phyloP scores from a whole-genome alignment of 148 eudicot species.

The Salicornia ramosissima region DNA sequence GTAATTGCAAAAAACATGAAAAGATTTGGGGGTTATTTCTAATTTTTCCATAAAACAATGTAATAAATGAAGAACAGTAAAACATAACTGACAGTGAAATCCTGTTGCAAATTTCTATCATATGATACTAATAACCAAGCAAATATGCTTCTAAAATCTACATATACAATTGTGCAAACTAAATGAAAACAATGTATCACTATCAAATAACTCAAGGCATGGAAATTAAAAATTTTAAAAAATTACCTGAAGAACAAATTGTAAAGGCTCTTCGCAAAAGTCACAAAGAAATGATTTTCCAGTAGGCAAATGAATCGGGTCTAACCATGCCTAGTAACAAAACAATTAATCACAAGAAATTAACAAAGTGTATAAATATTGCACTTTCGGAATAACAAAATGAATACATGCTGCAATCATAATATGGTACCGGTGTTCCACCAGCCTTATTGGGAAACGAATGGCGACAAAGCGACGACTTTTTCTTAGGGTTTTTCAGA shows the following conservation, averaged over 20 bases:
- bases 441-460: not conserved
- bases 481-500: not conserved
- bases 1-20: no score
- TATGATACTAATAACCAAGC: not conserved
- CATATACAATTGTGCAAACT: no score
- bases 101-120: not conserved
- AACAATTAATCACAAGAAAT: not conserved
- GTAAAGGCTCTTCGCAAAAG: no score
- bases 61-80: no score
- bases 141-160: no score
- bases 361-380: not conserved
- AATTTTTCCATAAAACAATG: no score
- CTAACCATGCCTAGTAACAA: slow-evolving; percentile 13
- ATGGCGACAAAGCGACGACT: not conserved
- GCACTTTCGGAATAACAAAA: not conserved
- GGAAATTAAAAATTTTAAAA: no score
- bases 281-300: slow-evolving; percentile 9
- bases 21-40: no score
- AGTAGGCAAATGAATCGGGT: slow-evolving; percentile 16
- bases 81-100: not conserved
- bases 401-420: no score
- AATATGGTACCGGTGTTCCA: slow-evolving; percentile 1
- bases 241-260: no score
- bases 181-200: no score
- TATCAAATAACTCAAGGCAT: no score